A percentile compares a stretch with the other conserved stretches of the same genome.
Evolutionary conservation across 2,329 filamentous ascomycete genomes (phyloP).

Genomic region (Alternaria longipes): DNA sequence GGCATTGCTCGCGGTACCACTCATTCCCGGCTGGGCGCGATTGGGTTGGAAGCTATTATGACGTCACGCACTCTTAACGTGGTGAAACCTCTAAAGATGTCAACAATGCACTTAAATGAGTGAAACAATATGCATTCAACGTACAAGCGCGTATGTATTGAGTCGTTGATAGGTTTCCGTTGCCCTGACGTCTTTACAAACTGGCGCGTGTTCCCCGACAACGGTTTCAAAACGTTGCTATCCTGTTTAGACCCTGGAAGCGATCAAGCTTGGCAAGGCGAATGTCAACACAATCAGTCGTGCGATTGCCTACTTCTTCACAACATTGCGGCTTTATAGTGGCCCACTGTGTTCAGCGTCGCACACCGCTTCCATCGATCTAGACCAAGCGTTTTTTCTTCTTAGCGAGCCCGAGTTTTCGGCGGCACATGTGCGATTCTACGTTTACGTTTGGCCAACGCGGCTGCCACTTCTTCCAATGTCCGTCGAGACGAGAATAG

Average conservation of each 20-base stretch:
- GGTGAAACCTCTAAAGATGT: neutral
- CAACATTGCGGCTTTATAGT: constrained; percentile 11
- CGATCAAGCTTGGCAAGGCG: constrained; percentile 43
- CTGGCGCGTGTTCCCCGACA: neutral
- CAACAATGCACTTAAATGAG: neutral
- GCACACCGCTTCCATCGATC: constrained; percentile 11
- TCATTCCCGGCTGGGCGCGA: constrained; percentile 37
- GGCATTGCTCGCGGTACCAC: constrained; percentile 27
- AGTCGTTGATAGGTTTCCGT: neutral
- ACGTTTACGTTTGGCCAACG: constrained; percentile 48
- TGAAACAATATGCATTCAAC: neutral
- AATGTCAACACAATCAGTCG: constrained; percentile 15
- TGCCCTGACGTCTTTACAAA: neutral
- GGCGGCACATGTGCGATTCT: constrained; percentile 41
- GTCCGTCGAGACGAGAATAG: constrained; percentile 39
- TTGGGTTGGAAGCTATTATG: constrained; percentile 37
- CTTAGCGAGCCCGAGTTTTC: constrained; percentile 13
- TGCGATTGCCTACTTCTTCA: constrained; percentile 13
- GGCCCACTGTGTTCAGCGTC: neutral
- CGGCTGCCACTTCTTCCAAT: constrained; percentile 48
- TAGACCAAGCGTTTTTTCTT: constrained; percentile 11
- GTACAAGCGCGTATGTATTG: neutral
- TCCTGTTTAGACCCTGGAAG: constrained; percentile 43
- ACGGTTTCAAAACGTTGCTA: constrained; percentile 17
- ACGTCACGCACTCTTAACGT: constrained; percentile 34